phyloP scores from a whole-genome alignment of 2,329 filamentous ascomycete genomes.

The Pestalotiopsis sp. region DNA sequence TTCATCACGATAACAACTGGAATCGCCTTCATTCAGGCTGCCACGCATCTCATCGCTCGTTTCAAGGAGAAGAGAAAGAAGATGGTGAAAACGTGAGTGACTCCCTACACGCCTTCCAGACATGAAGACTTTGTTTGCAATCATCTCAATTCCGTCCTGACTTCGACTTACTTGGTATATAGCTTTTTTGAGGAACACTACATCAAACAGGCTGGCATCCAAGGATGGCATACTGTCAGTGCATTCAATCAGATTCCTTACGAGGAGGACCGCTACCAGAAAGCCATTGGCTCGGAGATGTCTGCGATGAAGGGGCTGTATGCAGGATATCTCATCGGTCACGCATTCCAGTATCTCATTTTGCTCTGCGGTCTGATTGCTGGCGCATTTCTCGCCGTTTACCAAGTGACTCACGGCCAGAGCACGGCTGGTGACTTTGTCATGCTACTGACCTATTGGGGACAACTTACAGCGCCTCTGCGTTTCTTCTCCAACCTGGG shows the following conservation, averaged over 20 bases:
- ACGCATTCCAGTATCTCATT: constrained; percentile 62
- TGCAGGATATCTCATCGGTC: constrained; percentile 51
- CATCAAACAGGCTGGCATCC: constrained; percentile 56
- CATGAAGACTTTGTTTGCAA: too few relatives aligned
- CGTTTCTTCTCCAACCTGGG: constrained; percentile 68
- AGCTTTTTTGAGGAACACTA: constrained; percentile 56
- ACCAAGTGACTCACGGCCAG: constrained; percentile 65
- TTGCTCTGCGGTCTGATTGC: constrained; percentile 72
- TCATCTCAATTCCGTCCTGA: neutral
- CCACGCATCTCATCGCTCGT: constrained; percentile 52
- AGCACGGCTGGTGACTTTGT: constrained; percentile 70
- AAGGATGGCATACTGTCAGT: constrained; percentile 62
- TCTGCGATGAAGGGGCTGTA: constrained; percentile 40
- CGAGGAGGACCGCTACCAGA: constrained; percentile 56
- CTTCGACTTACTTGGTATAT: neutral
- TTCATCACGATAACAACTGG: constrained; percentile 63
- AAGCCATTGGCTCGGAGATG: constrained; percentile 47
- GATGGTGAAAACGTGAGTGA: constrained; percentile 47
- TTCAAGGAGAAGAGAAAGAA: constrained; percentile 53
- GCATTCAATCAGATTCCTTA: constrained; percentile 62
- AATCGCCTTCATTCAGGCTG: constrained; percentile 57
- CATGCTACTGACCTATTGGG: constrained; percentile 74
- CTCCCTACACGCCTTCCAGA: constrained; percentile 23
- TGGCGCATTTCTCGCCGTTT: constrained; percentile 61
- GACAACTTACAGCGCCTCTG: constrained; percentile 70